Base-by-base conservation (phyloP, 2,329 filamentous ascomycete species). In the Hypoxylon sp. region DNA sequence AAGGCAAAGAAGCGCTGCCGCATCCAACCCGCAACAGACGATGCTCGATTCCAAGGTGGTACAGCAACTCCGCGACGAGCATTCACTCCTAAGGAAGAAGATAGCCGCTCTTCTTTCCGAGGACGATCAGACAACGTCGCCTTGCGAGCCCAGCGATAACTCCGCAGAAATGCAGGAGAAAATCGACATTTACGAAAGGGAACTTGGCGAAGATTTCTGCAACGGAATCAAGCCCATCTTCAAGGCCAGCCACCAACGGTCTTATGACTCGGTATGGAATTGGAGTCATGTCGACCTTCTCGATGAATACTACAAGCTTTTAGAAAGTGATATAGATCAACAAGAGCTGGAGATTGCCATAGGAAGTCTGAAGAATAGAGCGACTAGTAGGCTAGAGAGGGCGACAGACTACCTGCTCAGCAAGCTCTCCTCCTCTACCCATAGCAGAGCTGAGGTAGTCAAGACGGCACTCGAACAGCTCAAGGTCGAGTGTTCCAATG, bases 251-350 rank as follows among this genome's bases (percentile, higher is more conserved):
- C 58, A 64, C 23, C 61, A 62, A 49, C 55, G 61, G 24, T 59
- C 61, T 10, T 64, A 64, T 10, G 55, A 64, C 42, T 64, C 61
- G 4, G 55, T 62, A 7, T 64, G 61, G 61, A 64, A 64, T n/a
- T 64, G 61, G 61, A 46, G 61, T 24, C 61, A 64, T 20, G 52
- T 64, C 20, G 58, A 62, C 33, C 33, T 64, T 1, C 55, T 64
- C 18, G 61, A 62, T 6, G 55, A 64, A 23, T 64, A 59, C 26
- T 64, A 64, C 10, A 56, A 57, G 23, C 50, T 58, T 8, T 3
- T 55, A 3, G 48, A 48, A 13, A 26, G 11, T 1, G n/a, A 54
- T 23, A n/a, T 35, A 9, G 47, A n/a, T n/a, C 51, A 48, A 15
- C 15, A 41, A 17, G 58, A 52, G 3, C 31, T 55, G 9, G 46